phyloP scores from a whole-genome alignment of 2,329 filamentous ascomycete species.

The Ophiognomonia clavigignenti-juglandacearum region DNA sequence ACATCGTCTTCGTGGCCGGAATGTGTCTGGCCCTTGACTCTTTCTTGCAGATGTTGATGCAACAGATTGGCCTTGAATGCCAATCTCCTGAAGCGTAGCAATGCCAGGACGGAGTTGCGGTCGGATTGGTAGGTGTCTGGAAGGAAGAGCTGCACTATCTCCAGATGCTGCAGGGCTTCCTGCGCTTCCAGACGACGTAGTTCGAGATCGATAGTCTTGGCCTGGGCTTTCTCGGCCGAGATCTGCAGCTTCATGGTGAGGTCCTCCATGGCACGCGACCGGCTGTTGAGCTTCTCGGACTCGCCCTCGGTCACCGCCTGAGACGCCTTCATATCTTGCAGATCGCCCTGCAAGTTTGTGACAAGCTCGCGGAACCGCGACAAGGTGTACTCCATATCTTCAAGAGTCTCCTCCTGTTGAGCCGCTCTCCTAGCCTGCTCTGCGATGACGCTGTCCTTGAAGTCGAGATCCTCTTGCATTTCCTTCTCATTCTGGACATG shows the following conservation, averaged over 20 bases:
- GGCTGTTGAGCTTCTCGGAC: conserved; percentile 81
- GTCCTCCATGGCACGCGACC: conserved; percentile 93
- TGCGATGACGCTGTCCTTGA: conserved; percentile 77
- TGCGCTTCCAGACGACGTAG: conserved; percentile 81
- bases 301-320: conserved; percentile 90
- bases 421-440: conserved; percentile 70
- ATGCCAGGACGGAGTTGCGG: conserved; percentile 78
- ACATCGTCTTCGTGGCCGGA: conserved; percentile 71
- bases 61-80: conserved; percentile 83
- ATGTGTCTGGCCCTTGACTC: conserved; percentile 63
- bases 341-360: conserved; percentile 74
- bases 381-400: conserved; percentile 87
- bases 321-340: conserved; percentile 88
- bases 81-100: conserved; percentile 82
- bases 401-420: conserved; percentile 74
- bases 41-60: conserved; percentile 73
- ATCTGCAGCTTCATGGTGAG: conserved; percentile 91
- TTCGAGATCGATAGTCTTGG: conserved; percentile 91
- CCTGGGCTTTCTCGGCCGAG: conserved; percentile 84
- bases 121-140: conserved; percentile 79
- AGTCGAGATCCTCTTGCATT: conserved; percentile 88
- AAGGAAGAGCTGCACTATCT: conserved; percentile 83
- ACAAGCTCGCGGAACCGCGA: conserved; percentile 87
- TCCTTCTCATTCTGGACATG: conserved; percentile 92
- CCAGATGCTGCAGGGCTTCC: conserved; percentile 81